Evolutionary conservation across 2,329 filamentous ascomycete genomes (phyloP), one percentile per base, ranked within the genome.

Genomic region (Didymella sp.): DNA sequence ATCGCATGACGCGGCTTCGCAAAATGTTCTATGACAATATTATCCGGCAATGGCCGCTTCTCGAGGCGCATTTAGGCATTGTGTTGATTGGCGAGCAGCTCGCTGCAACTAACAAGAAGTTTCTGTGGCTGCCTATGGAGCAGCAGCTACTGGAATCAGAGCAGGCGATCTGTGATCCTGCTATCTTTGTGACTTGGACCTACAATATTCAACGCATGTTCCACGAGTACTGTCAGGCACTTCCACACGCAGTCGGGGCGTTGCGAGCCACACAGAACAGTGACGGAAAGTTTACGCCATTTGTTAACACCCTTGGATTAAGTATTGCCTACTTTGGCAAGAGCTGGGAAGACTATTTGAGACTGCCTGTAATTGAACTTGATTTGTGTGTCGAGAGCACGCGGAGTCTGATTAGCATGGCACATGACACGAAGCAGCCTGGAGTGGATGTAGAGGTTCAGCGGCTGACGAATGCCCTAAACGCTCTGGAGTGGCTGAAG

Each of bases 281-380:
- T 24, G 69, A 73, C 40, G 21, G 53, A 1, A 70, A 64, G 8
- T 74, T 74, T 44, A 31, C 52, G 0, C 61, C 65, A 1, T 73
- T 69, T 31, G 52, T 73, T 33, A 65, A 62, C 15, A 68, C 67
- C 1, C 54, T 73, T 8, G 69, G 67, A 35, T 51, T 74, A 17
- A 69, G 63, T 31, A 56, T 64, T 9, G 56, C 59, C 6, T 70
- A 64, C 45, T 65, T 61, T 52, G 66, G 63, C 4, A 72, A 63
- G 50, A 58, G 55, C n/a, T 73, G 70, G 69, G 63, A 70, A 51
- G 67, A 73, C 17, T 71, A 68, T 47, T 38, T 73, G 4, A 55
- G 40, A 19, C 44, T 73, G 40, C 72, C 72, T 0, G 27, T 66
- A 11, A 24, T 51, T 11, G 69, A 73, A 30, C 51, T 74, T 3